Evolutionary conservation across 2,329 filamentous ascomycete species (phyloP), one percentile per base, ranked within the genome.

Genomic region (Metarhizium sp.): DNA sequence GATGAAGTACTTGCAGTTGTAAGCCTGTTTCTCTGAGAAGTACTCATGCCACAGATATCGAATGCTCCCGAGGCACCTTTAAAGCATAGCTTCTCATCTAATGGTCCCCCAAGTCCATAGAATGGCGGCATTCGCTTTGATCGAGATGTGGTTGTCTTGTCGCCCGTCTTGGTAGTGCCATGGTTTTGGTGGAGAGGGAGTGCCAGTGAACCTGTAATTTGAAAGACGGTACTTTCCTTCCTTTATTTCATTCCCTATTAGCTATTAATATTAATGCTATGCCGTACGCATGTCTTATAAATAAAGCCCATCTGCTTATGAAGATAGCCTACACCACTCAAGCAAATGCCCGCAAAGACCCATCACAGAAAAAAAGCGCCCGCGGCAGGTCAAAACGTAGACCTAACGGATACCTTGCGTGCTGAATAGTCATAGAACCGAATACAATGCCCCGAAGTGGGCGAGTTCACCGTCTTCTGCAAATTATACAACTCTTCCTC

Each of bases 401-500:
- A 30, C 25, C 25, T 48, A 11, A 30, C 14, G 25, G 45, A 48
- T 18, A 48, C 45, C 14, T 16, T 48, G 11, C 45, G 20, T 6
- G 25, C 10, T 3, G 45, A 48, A n/a, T 48, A 48, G 14, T 48
- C 25, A 16, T 48, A 48, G 25, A 54, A 52, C 10, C 56, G 50
- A 34, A 58, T 36, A 30, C 50, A 55, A 14, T 43, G 40, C 8
- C 56, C 51, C 25, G 48, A 55, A 11, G 53, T 43, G 29, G 53
- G 56, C 38, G 56, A 58, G 7, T 55, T 58, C n/a, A 53, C 25
- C 13, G 32, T 7, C 48, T 58, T 58, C 38, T 58, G 56, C 47
- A 58, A 20, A 6, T 51, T 47, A 34, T 58, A 58, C 38, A 58
- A 51, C 34, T 55, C 56, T 40, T 58, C 56, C 47, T 58, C 56